A percentile compares a stretch with the other conserved stretches of the same genome.
Evolutionary conservation across 2,329 filamentous ascomycete genomes (phyloP).

Genomic region (Xylogone sp.): DNA sequence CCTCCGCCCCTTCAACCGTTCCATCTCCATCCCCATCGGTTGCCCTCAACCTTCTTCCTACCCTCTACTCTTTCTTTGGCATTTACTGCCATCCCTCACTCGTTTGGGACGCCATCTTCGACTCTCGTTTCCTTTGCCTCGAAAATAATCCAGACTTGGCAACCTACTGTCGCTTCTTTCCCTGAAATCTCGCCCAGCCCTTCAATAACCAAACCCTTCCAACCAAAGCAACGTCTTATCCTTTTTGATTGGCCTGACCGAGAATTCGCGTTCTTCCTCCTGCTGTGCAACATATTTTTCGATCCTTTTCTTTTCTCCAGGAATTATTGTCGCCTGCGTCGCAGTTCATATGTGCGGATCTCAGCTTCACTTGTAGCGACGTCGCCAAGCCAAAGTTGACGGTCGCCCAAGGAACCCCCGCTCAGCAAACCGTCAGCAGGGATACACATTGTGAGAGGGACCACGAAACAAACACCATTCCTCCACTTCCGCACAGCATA

Average conservation of each 20-base stretch:
- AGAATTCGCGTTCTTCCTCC: not conserved
- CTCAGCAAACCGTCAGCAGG: constrained; percentile 18
- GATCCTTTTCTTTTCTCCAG: no score
- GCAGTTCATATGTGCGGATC: not conserved
- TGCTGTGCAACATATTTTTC: not conserved
- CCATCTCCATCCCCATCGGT: not conserved
- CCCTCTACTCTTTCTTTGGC: constrained; percentile 2
- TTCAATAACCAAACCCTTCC: not conserved
- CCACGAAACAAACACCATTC: constrained; percentile 16
- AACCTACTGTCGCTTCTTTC: not conserved
- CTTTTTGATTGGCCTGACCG: no score
- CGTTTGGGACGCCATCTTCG: constrained; percentile 11
- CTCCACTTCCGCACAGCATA: constrained; percentile 10
- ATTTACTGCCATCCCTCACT: constrained; percentile 7
- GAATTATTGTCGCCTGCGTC: not conserved
- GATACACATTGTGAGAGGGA: constrained; percentile 10
- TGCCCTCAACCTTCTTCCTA: not conserved
- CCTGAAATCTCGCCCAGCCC: not conserved
- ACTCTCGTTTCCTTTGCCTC: not conserved
- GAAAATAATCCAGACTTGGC: not conserved
- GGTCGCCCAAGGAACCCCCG: constrained; percentile 26
- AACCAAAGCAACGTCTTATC: not conserved
- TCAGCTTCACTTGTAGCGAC: not conserved
- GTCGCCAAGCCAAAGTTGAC: not conserved
- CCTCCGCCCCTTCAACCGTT: constrained; percentile 2